Percentiles rank a stretch among this genome's conserved stretches.
phyloP scores from a whole-genome alignment of 2,329 filamentous ascomycete species.

The Gyromitra esculenta region DNA sequence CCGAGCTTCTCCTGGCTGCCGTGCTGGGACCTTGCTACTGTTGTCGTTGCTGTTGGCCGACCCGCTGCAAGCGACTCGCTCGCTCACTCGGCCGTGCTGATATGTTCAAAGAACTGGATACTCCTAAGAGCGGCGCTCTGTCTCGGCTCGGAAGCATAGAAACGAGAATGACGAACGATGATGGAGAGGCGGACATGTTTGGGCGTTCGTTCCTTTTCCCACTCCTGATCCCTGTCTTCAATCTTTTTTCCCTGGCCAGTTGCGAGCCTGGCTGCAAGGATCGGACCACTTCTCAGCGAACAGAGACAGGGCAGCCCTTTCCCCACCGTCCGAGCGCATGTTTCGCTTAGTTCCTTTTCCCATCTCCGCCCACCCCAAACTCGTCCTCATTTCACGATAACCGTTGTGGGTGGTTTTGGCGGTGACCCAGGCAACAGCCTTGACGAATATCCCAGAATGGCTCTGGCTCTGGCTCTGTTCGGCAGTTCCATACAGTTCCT shows the following conservation, averaged over 20 bases:
- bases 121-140: slow-evolving; percentile 21
- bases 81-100: slow-evolving; percentile 18
- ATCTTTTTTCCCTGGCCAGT: slow-evolving; percentile 28
- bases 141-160: slow-evolving; percentile 46
- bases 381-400: slow-evolving; percentile 43
- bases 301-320: slow-evolving; percentile 13
- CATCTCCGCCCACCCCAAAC: slow-evolving; percentile 7
- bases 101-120: slow-evolving; percentile 12
- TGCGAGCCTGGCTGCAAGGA: slow-evolving; percentile 41
- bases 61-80: slow-evolving; percentile 23
- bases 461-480: slow-evolving; percentile 29
- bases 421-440: slow-evolving; percentile 43
- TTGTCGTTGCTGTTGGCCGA: slow-evolving; percentile 1
- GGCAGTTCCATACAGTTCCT: slow-evolving; percentile 38
- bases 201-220: slow-evolving; percentile 1
- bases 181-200: slow-evolving; percentile 13
- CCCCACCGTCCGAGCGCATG: slow-evolving; percentile 41
- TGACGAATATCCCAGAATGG: slow-evolving; percentile 49
- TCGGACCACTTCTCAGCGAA: slow-evolving; percentile 39
- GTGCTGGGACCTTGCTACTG: background rate
- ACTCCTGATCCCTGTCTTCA: slow-evolving; percentile 35
- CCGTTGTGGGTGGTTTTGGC: slow-evolving; percentile 38
- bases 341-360: slow-evolving; percentile 45
- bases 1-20: slow-evolving; percentile 7
- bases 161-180: slow-evolving; percentile 24